Conservation (phyloP, 2,329 filamentous ascomycete genomes). For the Colletotrichum liriopes region DNA sequence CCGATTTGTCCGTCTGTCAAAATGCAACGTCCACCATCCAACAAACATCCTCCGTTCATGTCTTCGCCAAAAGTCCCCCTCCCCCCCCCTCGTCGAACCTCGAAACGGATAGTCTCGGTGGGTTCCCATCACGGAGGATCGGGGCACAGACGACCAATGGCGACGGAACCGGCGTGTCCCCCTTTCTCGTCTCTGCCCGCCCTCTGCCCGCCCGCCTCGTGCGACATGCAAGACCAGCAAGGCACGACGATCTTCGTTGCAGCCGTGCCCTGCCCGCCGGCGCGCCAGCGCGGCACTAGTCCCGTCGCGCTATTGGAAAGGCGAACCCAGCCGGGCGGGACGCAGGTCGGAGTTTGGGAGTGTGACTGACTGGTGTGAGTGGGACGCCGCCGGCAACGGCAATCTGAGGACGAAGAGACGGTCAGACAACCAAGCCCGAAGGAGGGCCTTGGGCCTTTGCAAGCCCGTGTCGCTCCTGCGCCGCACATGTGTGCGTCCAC, state of each 20-base stretch:
- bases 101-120: slow-evolving; percentile 6
- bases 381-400: not conserved
- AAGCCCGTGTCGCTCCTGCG: not conserved
- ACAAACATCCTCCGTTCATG: not conserved
- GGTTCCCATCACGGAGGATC: slow-evolving; percentile 6
- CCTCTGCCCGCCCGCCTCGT: not conserved
- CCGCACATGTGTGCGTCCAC: not conserved
- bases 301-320: not conserved
- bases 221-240: slow-evolving; percentile 5
- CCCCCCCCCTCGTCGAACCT: not conserved
- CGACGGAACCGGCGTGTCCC: not conserved
- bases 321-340: not conserved
- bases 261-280: not conserved
- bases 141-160: not conserved
- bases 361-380: slow-evolving; percentile 1
- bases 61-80: not conserved
- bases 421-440: not conserved
- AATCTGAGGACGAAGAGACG: not conserved
- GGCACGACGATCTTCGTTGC: not conserved
- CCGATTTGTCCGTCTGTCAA: not conserved
- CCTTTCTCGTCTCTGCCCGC: not conserved
- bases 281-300: slow-evolving; percentile 13
- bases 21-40: not conserved
- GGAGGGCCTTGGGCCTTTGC: no score
- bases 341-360: slow-evolving; percentile 3